phyloP scores from a whole-genome alignment of 2,329 filamentous ascomycete genomes.

The Cephalotrichum gorgonifer region DNA sequence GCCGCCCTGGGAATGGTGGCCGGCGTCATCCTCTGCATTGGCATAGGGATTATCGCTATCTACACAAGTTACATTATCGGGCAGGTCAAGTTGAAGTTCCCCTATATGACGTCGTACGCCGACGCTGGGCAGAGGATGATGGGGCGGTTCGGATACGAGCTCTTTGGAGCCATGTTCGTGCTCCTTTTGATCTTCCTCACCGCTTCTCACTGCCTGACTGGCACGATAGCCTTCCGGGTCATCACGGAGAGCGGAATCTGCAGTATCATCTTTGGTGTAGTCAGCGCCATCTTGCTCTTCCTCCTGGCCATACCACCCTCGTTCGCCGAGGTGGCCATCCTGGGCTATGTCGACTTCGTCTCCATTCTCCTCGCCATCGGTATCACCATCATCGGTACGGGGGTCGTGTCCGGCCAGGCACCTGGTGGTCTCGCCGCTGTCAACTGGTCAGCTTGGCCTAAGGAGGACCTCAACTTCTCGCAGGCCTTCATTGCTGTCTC shows the following conservation, averaged over 20 bases:
- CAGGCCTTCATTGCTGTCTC: constrained; percentile 49
- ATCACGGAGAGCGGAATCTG: constrained; percentile 45
- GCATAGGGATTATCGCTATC: constrained; percentile 12
- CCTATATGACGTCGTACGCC: constrained; percentile 54
- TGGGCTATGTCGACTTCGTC: constrained; percentile 45
- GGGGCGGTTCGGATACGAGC: constrained; percentile 49
- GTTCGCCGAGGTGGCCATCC: constrained; percentile 36
- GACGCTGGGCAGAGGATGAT: constrained; percentile 55
- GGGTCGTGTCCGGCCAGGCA: constrained; percentile 26
- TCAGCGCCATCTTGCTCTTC: constrained; percentile 34
- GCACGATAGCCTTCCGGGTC: constrained; percentile 57
- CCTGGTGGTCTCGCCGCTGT: constrained; percentile 14
- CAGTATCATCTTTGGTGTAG: constrained; percentile 32
- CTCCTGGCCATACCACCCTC: constrained; percentile 35
- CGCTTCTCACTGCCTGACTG: constrained; percentile 62
- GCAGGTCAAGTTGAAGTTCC: constrained; percentile 30
- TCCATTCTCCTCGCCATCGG: constrained; percentile 55
- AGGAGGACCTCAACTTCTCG: constrained; percentile 33
- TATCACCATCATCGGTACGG: constrained; percentile 57
- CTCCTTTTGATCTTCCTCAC: constrained; percentile 60
- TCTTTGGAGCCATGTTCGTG: constrained; percentile 51
- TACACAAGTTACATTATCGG: background rate
- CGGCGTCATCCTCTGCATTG: constrained; percentile 30
- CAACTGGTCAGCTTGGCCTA: constrained; percentile 34
- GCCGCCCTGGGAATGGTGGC: constrained; percentile 43